Conservation (phyloP, 1,284 basidiomycete genomes). For the Papiliotrema terrestris region DNA sequence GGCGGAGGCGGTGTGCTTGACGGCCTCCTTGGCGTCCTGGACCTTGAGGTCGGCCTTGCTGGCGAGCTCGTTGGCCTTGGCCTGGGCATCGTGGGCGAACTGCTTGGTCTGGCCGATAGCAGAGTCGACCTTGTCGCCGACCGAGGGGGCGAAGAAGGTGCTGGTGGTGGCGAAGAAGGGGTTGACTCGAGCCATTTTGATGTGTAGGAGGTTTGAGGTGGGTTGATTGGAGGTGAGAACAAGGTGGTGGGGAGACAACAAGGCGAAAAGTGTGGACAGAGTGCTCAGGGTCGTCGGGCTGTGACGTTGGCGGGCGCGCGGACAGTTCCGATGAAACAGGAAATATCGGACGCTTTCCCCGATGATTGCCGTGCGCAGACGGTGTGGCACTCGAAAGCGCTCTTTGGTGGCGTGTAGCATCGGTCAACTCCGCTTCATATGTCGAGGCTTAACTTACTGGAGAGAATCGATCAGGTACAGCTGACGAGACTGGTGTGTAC, state of each 20-base stretch:
- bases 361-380: not conserved
- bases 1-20: constrained; percentile 31
- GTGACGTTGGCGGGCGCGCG: not conserved
- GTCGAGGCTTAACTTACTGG: not conserved
- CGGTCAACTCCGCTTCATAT: too few species aligned
- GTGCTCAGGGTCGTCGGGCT: not conserved
- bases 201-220: constrained; percentile 1
- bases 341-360: not conserved
- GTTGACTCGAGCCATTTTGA: constrained; percentile 35
- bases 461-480: not conserved
- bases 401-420: not conserved
- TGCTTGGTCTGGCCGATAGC: constrained; percentile 38
- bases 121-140: constrained; percentile 47
- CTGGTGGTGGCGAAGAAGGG: constrained; percentile 47
- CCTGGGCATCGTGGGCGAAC: constrained; percentile 26
- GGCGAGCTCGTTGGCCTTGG: constrained; percentile 21
- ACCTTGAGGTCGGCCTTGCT: constrained; percentile 32
- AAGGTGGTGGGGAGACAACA: not conserved
- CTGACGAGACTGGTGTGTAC: not conserved
- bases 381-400: not conserved
- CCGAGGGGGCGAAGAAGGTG: constrained; percentile 49
- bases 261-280: not conserved
- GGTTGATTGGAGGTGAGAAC: not conserved
- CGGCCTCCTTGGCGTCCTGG: constrained; percentile 45
- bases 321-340: not conserved